Percentiles rank a stretch among this genome's conserved stretches.
These are phyloP conservation scores for Coemansia sp. DNA, from an alignment of 192 early-diverging fungal species.

Conservation along the genomic window DNA sequence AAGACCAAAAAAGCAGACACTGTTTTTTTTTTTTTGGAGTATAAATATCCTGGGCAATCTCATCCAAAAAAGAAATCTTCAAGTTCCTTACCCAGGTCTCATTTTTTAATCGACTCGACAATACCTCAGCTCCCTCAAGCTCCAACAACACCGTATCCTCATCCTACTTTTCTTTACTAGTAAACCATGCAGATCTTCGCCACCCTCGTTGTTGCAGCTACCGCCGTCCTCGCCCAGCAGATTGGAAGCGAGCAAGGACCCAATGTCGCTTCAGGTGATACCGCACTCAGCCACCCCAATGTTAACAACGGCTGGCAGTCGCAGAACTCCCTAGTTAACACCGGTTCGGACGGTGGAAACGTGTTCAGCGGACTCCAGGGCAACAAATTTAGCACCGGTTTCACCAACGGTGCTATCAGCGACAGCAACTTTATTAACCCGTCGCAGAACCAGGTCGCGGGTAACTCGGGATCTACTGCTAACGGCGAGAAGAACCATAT, in stretches of 20 bases:
- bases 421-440: constrained; percentile 39
- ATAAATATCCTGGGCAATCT: constrained; percentile 5
- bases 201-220: constrained; percentile 52
- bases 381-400: constrained; percentile 23
- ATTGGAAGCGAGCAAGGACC: constrained; percentile 36
- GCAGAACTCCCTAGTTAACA: constrained; percentile 34
- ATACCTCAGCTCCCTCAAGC: neutral
- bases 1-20: no score
- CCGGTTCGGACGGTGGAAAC: constrained; percentile 34
- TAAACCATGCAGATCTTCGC: constrained; percentile 52
- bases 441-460: constrained; percentile 7
- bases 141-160: constrained; percentile 5
- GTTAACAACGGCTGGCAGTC: constrained; percentile 50
- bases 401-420: constrained; percentile 25
- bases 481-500: constrained; percentile 32
- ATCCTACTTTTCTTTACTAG: neutral
- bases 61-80: neutral
- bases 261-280: constrained; percentile 28
- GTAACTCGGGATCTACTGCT: constrained; percentile 25
- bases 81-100: constrained; percentile 41
- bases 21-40: neutral
- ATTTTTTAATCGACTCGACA: constrained; percentile 27
- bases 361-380: constrained; percentile 25
- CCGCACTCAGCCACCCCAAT: constrained; percentile 46
- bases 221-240: constrained; percentile 53